Base-by-base conservation (phyloP, 1,284 basidiomycete genomes). In the Rhodotorula glutinis region DNA sequence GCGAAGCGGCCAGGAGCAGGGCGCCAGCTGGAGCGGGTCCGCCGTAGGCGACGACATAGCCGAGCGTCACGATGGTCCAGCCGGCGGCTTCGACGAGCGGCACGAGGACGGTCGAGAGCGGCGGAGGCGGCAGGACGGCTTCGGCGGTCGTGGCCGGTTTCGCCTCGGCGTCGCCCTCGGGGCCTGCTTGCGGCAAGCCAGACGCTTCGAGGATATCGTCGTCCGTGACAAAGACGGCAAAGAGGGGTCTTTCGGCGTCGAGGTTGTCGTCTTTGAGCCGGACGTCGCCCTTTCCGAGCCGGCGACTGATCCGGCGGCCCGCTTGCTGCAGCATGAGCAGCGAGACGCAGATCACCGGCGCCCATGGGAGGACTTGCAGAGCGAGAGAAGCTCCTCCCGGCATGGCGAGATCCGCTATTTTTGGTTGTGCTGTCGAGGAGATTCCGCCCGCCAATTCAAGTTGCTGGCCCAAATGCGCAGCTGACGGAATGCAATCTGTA, bases 141-240 rank as follows among this genome's bases (percentile, higher is more conserved):
- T 52, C 55, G 14, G 49, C 38, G 3, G 43, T 29, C 4, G 33
- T 53, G 3, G n/a, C 51, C 0, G 3, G 10, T 16, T 23, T 16
- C 30, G 10, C 16, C 25, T 19, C 5, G 11, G 16, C 40, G 8
- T 56, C 41, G 16, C 38, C 17, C 43, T 44, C 17, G 21, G 43
- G 8, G 7, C 30, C 5, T 25, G 17, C 14, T 13, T 0, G 3
- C 1, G 14, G 19, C 17, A 17, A 30, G 9, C 46, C 30, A 5
- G 49, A 25, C 17, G 57, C 38, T 38, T 57, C 51, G 11, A 67
- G 43, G n/a, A 67, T 46, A 40, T 67, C 66, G 1, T 54, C 51
- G 25, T 58, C 56, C 5, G 56, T 38, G 17, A 67, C 30, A 30
- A 63, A 67, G 19, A 64, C 59, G n/a, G 62, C 33, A 30, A 67